Percentiles rank a stretch among this genome's conserved stretches.
Conservation (phyloP, 139 green algal genomes). For the Zygnema cylindricum region DNA sequence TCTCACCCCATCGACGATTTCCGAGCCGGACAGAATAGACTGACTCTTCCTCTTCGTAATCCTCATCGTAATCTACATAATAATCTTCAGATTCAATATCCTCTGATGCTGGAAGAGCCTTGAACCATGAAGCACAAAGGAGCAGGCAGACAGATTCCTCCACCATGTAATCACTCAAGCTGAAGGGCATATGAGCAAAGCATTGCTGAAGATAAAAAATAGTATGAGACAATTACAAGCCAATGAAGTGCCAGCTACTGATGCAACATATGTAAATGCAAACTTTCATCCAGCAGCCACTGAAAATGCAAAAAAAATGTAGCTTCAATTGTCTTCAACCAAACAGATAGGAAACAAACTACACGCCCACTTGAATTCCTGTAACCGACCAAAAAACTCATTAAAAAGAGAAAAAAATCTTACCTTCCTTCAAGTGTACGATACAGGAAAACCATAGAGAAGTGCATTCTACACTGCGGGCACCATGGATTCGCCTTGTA, state of each 20-base stretch:
- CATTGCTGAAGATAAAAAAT: not conserved
- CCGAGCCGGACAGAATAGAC: slow-evolving; percentile 74
- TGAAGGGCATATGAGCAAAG: slow-evolving; percentile 2
- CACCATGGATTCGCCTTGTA: slow-evolving; percentile 74
- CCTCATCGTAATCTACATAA: slow-evolving; percentile 50
- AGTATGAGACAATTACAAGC: not conserved
- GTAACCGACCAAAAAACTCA: no score
- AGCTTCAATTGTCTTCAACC: not conserved
- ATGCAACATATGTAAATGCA: not conserved
- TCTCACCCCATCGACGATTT: slow-evolving; percentile 82
- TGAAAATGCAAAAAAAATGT: not conserved
- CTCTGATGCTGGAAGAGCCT: slow-evolving; percentile 66
- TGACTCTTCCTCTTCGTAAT: slow-evolving; percentile 75
- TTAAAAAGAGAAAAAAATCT: slow-evolving; percentile 4
- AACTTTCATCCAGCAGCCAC: not conserved
- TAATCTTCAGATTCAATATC: slow-evolving; percentile 55
- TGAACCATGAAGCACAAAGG: slow-evolving; percentile 81
- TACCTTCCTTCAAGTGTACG: slow-evolving; percentile 75
- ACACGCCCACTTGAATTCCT: not conserved
- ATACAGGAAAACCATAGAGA: slow-evolving; percentile 72
- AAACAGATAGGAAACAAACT: slow-evolving; percentile 2
- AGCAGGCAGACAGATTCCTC: slow-evolving; percentile 84
- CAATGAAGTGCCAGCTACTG: not conserved
- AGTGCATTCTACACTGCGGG: slow-evolving; percentile 79
- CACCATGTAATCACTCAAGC: slow-evolving; percentile 74